phyloP scores from a whole-genome alignment of 257 asterid species.

The Scutellaria barbata region DNA sequence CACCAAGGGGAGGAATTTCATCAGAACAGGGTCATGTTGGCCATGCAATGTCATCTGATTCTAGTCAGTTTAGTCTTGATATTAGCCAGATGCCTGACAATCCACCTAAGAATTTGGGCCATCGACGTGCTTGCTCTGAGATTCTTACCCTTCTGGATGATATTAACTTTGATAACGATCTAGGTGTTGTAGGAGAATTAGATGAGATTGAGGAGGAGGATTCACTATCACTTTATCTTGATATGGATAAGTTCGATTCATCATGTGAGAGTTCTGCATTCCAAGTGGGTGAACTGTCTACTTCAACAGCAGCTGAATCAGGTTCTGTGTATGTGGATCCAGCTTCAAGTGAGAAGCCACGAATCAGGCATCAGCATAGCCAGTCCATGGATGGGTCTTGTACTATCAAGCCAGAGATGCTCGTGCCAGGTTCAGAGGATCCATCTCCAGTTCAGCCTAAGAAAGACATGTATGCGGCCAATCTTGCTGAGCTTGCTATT shows the following conservation, averaged over 20 bases:
- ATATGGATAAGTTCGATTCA: slow-evolving; percentile 84
- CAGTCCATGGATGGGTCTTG: slow-evolving; percentile 99
- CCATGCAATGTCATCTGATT: slow-evolving; percentile 51
- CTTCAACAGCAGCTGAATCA: slow-evolving; percentile 48
- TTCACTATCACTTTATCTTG: slow-evolving; percentile 72
- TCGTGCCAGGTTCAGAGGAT: slow-evolving; percentile 75
- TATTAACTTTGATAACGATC: slow-evolving; percentile 88
- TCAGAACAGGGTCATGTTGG: slow-evolving; percentile 66
- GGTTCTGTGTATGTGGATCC: slow-evolving; percentile 49
- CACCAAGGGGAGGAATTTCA: slow-evolving; percentile 57
- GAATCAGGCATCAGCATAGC: slow-evolving; percentile 93
- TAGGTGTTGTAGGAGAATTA: slow-evolving; percentile 89
- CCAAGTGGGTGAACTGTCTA: slow-evolving; percentile 73
- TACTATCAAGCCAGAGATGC: slow-evolving; percentile 82
- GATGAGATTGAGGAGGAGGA: slow-evolving; percentile 80
- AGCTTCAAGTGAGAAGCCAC: slow-evolving; percentile 58
- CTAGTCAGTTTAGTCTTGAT: slow-evolving; percentile 71
- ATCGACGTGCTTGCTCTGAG: slow-evolving; percentile 93
- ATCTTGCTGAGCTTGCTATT: slow-evolving; percentile 96
- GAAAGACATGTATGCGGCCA: slow-evolving; percentile 92
- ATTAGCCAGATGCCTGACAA: slow-evolving; percentile 90
- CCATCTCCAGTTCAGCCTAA: slow-evolving; percentile 72
- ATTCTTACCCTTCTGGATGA: slow-evolving; percentile 93
- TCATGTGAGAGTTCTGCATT: slow-evolving; percentile 67
- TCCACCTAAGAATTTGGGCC: slow-evolving; percentile 83